A percentile compares a stretch with the other conserved stretches of the same genome.
These are phyloP conservation scores for Murraya paniculata DNA, from an alignment of 345 rosid species.

Conservation along the genomic window DNA sequence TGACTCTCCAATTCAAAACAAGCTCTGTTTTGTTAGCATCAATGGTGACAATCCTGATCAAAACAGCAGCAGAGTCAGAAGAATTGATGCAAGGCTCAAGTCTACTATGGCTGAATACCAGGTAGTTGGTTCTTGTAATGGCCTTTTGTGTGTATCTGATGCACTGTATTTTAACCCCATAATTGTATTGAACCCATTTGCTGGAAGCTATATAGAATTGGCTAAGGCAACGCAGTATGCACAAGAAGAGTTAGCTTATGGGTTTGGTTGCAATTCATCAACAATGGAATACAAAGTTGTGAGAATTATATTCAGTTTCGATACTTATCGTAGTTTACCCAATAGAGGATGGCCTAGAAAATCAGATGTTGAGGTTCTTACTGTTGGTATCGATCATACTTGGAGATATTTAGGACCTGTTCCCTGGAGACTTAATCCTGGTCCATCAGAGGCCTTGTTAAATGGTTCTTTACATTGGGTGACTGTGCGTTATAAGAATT, in stretches of 20 bases:
- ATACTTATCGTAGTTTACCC: background rate
- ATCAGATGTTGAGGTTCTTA: background rate
- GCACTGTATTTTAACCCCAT: background rate
- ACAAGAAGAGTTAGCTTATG: background rate
- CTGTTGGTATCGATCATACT: background rate
- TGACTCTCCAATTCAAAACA: background rate
- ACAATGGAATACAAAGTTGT: background rate
- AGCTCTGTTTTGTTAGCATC: background rate
- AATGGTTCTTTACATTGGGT: constrained; percentile 16
- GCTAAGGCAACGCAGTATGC: background rate
- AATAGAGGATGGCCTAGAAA: background rate
- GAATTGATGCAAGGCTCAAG: background rate
- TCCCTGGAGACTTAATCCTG: background rate
- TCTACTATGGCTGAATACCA: constrained; percentile 1
- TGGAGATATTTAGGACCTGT: constrained; percentile 13
- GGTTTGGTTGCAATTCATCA: background rate
- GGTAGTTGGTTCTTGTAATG: constrained; percentile 6
- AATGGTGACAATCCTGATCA: background rate
- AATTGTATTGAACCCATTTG: background rate
- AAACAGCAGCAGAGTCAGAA: background rate
- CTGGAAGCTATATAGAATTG: background rate
- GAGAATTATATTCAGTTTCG: background rate
- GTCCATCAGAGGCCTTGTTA: background rate
- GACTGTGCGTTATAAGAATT: background rate
- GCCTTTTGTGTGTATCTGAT: background rate